phyloP scores from a whole-genome alignment of 2,329 filamentous ascomycete species.

The Hypoxylon sp. region DNA sequence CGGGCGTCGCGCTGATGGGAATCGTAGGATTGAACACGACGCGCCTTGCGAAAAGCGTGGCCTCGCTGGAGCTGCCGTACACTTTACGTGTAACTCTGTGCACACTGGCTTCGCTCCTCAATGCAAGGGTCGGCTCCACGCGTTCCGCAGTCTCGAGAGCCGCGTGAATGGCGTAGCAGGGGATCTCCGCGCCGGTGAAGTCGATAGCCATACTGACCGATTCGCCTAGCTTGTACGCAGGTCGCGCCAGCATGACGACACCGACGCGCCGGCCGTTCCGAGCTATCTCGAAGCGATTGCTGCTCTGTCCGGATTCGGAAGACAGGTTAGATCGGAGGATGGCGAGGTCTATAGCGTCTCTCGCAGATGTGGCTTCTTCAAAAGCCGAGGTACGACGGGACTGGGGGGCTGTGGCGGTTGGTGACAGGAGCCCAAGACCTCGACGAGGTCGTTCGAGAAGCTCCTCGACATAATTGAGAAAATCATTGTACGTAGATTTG shows the following conservation, averaged over 20 bases:
- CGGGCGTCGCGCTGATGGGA: slow-evolving; percentile 85
- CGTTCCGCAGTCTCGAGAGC: slow-evolving; percentile 90
- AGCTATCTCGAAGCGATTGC: slow-evolving; percentile 96
- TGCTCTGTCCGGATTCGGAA: slow-evolving; percentile 78
- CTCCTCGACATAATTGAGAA: slow-evolving; percentile 82
- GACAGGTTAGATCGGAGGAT: slow-evolving; percentile 86
- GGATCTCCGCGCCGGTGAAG: slow-evolving; percentile 81
- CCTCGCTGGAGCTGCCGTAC: slow-evolving; percentile 83
- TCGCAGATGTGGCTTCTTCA: slow-evolving; percentile 74
- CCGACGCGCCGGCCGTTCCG: slow-evolving; percentile 93
- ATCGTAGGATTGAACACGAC: slow-evolving; percentile 87
- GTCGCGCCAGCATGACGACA: slow-evolving; percentile 88
- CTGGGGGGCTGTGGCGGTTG: slow-evolving; percentile 72
- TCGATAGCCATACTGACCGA: slow-evolving; percentile 87
- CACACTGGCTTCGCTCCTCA: slow-evolving; percentile 88
- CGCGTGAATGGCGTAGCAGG: slow-evolving; percentile 87
- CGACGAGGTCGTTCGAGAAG: slow-evolving; percentile 74
- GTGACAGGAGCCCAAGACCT: slow-evolving; percentile 77
- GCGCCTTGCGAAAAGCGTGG: slow-evolving; percentile 83
- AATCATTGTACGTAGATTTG: slow-evolving; percentile 71
- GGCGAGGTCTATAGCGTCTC: slow-evolving; percentile 91
- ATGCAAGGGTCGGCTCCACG: slow-evolving; percentile 82
- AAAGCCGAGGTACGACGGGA: slow-evolving; percentile 69
- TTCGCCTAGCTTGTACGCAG: slow-evolving; percentile 91
- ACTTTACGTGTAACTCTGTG: slow-evolving; percentile 87